phyloP scores from a whole-genome alignment of 2,329 filamentous ascomycete genomes.

The Hirsutella thompsonii region DNA sequence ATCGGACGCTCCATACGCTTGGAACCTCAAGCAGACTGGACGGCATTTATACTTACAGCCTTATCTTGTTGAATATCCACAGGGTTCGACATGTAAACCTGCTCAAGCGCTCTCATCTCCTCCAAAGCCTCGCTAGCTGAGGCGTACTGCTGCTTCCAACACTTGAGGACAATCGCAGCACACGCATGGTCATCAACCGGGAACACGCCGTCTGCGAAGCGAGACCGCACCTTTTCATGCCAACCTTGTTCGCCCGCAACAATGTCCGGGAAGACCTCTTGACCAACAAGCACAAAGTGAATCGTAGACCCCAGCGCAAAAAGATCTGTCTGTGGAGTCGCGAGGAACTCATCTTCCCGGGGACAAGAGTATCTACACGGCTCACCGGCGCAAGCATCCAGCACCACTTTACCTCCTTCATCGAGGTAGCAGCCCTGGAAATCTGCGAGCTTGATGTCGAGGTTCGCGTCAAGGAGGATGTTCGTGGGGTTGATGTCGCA shows the following conservation, averaged over 20 bases:
- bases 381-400: slow-evolving; percentile 4
- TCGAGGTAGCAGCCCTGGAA: slow-evolving; percentile 8
- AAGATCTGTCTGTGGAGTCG: slow-evolving; percentile 8
- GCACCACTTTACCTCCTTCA: slow-evolving; percentile 5
- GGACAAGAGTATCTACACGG: slow-evolving; percentile 6
- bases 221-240: slow-evolving; percentile 4
- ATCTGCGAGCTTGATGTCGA: slow-evolving; percentile 7
- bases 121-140: slow-evolving; percentile 1
- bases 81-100: too few relatives aligned
- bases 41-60: too few relatives aligned
- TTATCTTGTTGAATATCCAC: too few relatives aligned
- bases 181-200: slow-evolving; percentile 4
- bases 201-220: slow-evolving; percentile 6
- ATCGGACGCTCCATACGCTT: too few relatives aligned
- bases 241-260: slow-evolving; percentile 6
- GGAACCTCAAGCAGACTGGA: too few relatives aligned
- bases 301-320: slow-evolving; percentile 10
- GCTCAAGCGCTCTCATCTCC: slow-evolving; percentile 2
- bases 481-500: slow-evolving; percentile 8
- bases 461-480: slow-evolving; percentile 7
- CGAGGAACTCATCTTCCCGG: slow-evolving; percentile 3
- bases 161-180: background rate
- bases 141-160: slow-evolving; percentile 3
- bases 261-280: slow-evolving; percentile 8
- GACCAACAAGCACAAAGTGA: slow-evolving; percentile 8